Evolutionary conservation across 257 asterid genomes (phyloP).

Genomic region (Lavandula angustifolia): DNA sequence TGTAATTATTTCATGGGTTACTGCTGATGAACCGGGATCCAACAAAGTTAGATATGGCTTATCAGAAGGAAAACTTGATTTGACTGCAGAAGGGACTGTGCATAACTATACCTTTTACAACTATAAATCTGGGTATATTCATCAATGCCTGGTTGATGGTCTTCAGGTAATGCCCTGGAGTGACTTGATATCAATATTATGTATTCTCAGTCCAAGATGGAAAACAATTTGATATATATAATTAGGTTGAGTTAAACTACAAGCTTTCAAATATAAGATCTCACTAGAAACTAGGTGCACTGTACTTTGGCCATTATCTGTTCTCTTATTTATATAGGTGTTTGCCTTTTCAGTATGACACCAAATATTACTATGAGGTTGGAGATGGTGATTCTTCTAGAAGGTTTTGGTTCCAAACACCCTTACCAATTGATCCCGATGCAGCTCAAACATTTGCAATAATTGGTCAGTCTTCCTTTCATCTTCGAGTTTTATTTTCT

Average conservation of each 20-base stretch:
- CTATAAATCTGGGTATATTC: constrained; percentile 79
- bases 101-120: constrained; percentile 69
- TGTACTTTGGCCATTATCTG: constrained; percentile 5
- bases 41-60: constrained; percentile 69
- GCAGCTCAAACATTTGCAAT: constrained; percentile 79
- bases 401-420: constrained; percentile 82
- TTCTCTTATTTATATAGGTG: constrained; percentile 15
- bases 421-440: constrained; percentile 72
- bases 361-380: constrained; percentile 76
- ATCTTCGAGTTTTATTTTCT: constrained; percentile 19
- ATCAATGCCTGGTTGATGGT: constrained; percentile 70
- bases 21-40: constrained; percentile 75
- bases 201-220: too few relatives aligned
- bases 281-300: background rate
- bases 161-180: constrained; percentile 92
- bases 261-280: too few relatives aligned
- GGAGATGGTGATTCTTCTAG: constrained; percentile 80
- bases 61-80: constrained; percentile 64
- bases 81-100: constrained; percentile 59
- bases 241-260: too few relatives aligned
- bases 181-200: background rate
- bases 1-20: constrained; percentile 80
- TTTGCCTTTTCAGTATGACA: constrained; percentile 56
- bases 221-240: too few relatives aligned
- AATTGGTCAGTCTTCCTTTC: constrained; percentile 57